phyloP scores from a whole-genome alignment of 352 stramenopile genomes.

The Pythium vanterpoolii region DNA sequence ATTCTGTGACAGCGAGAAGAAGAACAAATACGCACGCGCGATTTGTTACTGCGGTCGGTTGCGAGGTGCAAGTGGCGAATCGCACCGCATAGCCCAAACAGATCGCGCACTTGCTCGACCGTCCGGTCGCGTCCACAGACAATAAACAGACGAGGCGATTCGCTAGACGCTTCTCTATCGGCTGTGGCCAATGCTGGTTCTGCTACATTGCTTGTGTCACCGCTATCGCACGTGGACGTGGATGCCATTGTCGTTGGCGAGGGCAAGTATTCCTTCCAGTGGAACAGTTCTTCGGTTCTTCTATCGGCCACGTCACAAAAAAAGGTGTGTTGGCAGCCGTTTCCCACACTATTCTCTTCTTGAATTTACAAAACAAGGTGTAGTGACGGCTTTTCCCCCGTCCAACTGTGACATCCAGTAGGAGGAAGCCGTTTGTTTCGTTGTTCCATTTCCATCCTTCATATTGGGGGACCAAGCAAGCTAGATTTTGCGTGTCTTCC shows the following conservation, averaged over 20 bases:
- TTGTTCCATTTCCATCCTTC: too few species aligned
- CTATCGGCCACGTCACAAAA: background rate
- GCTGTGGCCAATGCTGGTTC: background rate
- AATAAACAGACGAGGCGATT: conserved; percentile 53
- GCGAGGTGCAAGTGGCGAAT: conserved; percentile 71
- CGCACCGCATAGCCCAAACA: conserved; percentile 55
- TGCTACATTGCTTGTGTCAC: background rate
- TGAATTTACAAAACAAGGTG: background rate
- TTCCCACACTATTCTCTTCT: too few species aligned
- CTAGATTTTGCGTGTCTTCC: background rate
- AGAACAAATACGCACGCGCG: conserved; percentile 33
- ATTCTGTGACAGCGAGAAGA: background rate
- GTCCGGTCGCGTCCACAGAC: conserved; percentile 67
- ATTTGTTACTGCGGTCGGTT: conserved; percentile 77
- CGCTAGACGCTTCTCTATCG: background rate
- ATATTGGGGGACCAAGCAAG: background rate
- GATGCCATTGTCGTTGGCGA: background rate
- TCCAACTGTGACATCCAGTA: background rate
- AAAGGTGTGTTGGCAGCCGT: background rate
- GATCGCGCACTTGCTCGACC: conserved; percentile 52
- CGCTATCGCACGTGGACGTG: background rate
- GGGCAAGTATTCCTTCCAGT: background rate
- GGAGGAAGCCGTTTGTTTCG: background rate
- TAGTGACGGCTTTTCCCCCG: background rate
- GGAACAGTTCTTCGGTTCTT: background rate